These are phyloP conservation scores for Penicillium concentricum DNA, from an alignment of 2,329 filamentous ascomycete genomes.

Conservation along the genomic window DNA sequence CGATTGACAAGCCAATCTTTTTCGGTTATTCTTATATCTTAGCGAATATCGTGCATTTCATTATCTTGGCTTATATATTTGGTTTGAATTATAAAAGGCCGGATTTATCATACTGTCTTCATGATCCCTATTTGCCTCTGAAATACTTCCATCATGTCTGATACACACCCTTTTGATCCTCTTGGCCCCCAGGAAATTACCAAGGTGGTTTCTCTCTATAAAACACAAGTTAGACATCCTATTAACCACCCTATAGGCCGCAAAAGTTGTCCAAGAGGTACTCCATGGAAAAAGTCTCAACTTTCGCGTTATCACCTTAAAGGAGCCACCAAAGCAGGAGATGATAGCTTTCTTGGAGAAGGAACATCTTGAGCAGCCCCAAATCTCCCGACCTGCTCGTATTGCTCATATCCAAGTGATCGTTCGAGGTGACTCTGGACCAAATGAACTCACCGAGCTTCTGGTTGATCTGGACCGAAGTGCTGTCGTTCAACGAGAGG, in stretches of 20 bases:
- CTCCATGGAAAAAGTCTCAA: slow-evolving; percentile 36
- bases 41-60: slow-evolving; percentile 10
- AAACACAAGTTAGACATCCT: neutral
- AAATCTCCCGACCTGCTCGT: slow-evolving; percentile 31
- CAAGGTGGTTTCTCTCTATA: slow-evolving; percentile 16
- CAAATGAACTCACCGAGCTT: slow-evolving; percentile 24
- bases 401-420: slow-evolving; percentile 43
- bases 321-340: slow-evolving; percentile 51
- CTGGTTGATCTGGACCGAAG: slow-evolving; percentile 22
- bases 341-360: slow-evolving; percentile 48
- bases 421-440: neutral
- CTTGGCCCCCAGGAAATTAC: slow-evolving; percentile 32
- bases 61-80: neutral
- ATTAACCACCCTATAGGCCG: slow-evolving; percentile 17
- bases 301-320: slow-evolving; percentile 54
- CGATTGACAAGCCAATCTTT: slow-evolving; percentile 10
- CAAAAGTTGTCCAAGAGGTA: slow-evolving; percentile 32
- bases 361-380: slow-evolving; percentile 37
- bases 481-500: slow-evolving; percentile 13
- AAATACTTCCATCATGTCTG: slow-evolving; percentile 16
- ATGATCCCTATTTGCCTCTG: neutral
- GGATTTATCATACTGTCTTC: neutral
- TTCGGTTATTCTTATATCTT: slow-evolving; percentile 21
- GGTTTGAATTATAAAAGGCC: neutral
- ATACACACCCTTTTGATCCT: slow-evolving; percentile 32